Evolutionary conservation across 306 rosid species (phyloP).

Genomic region (Sindora glabra): DNA sequence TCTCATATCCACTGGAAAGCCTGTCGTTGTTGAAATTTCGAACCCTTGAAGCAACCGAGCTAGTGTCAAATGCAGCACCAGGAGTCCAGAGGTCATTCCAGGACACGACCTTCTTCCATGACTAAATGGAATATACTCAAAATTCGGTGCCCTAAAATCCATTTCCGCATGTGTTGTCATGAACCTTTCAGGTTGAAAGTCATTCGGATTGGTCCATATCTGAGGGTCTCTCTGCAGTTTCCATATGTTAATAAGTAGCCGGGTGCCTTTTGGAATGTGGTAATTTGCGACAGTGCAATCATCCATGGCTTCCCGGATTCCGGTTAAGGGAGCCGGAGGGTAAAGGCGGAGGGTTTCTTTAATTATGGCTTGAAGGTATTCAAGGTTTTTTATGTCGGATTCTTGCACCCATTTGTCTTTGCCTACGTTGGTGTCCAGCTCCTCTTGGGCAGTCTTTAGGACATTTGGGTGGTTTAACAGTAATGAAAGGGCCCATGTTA

Average conservation of each 20-base stretch:
- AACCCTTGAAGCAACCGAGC: conserved; percentile 43
- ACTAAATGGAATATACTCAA: conserved; percentile 31
- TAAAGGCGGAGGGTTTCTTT: conserved; percentile 40
- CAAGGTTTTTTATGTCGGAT: conserved; percentile 21
- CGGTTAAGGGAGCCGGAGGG: conserved; percentile 46
- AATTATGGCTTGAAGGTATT: conserved; percentile 25
- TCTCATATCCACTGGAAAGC: conserved; percentile 21
- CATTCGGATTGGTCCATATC: conserved; percentile 29
- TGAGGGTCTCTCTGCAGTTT: conserved; percentile 28
- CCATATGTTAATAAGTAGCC: conserved; percentile 33
- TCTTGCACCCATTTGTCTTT: conserved; percentile 36
- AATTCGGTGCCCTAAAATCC: conserved; percentile 6
- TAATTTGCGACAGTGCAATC: conserved; percentile 26
- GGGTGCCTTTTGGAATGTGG: conserved; percentile 25
- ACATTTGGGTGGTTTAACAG: conserved; percentile 29
- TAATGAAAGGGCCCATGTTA: conserved; percentile 32
- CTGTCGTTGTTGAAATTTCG: background rate
- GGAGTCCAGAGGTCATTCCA: conserved; percentile 25
- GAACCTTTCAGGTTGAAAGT: conserved; percentile 36
- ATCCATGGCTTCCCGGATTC: conserved; percentile 27
- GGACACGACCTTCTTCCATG: conserved; percentile 40
- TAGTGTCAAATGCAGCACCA: conserved; percentile 28
- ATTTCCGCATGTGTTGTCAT: background rate
- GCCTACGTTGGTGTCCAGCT: conserved; percentile 18
- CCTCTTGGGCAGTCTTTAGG: conserved; percentile 17